Percentiles rank a stretch among this genome's conserved stretches.
Evolutionary conservation across 495 filamentous ascomycete species (phyloP).

Genomic region (Aspergillus cristatus): DNA sequence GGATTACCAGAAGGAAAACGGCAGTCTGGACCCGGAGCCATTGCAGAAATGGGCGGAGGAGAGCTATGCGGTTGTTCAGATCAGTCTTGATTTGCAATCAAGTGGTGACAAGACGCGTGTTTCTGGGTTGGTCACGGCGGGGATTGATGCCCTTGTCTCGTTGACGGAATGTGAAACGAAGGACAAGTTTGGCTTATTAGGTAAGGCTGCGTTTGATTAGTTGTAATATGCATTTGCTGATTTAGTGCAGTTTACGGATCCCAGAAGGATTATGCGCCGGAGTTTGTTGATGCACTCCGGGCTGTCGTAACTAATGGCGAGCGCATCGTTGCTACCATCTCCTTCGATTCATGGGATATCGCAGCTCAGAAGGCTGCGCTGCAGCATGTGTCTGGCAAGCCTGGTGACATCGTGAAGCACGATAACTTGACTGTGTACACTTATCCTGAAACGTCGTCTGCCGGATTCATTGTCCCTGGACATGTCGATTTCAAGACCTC

Average conservation of each 20-base stretch:
- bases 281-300: conserved; percentile 11
- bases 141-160: conserved; percentile 7
- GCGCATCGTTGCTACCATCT: conserved; percentile 9
- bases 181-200: conserved; percentile 12
- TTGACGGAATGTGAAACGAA: conserved; percentile 12
- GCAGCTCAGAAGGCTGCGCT: conserved; percentile 4
- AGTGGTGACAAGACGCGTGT: conserved; percentile 2
- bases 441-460: conserved; percentile 16
- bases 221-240: conserved; percentile 1
- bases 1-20: conserved; percentile 13
- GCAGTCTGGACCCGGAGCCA: conserved; percentile 22
- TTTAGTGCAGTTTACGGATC: conserved; percentile 16
- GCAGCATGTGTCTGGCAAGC: conserved; percentile 4
- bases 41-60: conserved; percentile 34
- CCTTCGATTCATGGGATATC: conserved; percentile 12
- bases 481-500: conserved; percentile 20
- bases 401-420: background rate
- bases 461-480: conserved; percentile 24
- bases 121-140: conserved; percentile 6
- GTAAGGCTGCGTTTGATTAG: conserved; percentile 3
- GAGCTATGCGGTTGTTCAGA: conserved; percentile 24
- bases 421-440: conserved; percentile 6
- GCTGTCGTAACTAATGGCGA: background rate
- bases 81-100: conserved; percentile 12
- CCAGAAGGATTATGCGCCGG: conserved; percentile 12